Conservation (phyloP, 805 yeast species). For the Maudiozyma bulderi region DNA sequence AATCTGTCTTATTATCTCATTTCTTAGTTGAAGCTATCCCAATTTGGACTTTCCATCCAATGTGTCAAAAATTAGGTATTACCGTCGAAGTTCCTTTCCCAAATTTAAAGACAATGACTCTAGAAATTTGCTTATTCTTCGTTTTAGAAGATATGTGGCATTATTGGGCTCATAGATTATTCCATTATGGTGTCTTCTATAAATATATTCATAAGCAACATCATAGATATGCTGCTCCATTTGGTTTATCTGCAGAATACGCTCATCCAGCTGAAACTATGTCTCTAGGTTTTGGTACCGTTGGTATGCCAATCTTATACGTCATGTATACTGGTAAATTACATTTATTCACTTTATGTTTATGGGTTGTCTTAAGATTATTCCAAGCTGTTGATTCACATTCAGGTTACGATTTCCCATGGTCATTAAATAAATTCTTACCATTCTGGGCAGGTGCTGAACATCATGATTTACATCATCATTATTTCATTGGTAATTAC, state of each 20-base stretch:
- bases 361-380: conserved; percentile 81
- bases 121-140: conserved; percentile 71
- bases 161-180: conserved; percentile 86
- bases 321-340: conserved; percentile 65
- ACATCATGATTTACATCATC: conserved; percentile 96
- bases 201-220: conserved; percentile 94
- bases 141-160: conserved; percentile 93
- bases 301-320: conserved; percentile 85
- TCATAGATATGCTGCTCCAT: conserved; percentile 96
- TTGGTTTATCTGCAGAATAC: conserved; percentile 93
- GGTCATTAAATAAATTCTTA: conserved; percentile 84
- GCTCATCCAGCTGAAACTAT: conserved; percentile 94
- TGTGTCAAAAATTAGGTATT: conserved; percentile 75
- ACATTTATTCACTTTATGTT: conserved; percentile 80
- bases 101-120: conserved; percentile 40
- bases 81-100: conserved; percentile 82
- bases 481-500: conserved; percentile 89
- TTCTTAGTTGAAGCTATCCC: conserved; percentile 91
- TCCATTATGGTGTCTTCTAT: conserved; percentile 84
- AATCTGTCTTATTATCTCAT: conserved; percentile 76
- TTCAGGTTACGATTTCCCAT: conserved; percentile 96
- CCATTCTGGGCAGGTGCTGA: conserved; percentile 99
- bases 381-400: conserved; percentile 97
- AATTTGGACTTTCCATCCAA: conserved; percentile 93
- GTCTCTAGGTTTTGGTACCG: conserved; percentile 89